Percentiles rank a stretch among this genome's conserved stretches.
Conservation (phyloP, 108 stramenopile species). For the Seminavis robusta region DNA sequence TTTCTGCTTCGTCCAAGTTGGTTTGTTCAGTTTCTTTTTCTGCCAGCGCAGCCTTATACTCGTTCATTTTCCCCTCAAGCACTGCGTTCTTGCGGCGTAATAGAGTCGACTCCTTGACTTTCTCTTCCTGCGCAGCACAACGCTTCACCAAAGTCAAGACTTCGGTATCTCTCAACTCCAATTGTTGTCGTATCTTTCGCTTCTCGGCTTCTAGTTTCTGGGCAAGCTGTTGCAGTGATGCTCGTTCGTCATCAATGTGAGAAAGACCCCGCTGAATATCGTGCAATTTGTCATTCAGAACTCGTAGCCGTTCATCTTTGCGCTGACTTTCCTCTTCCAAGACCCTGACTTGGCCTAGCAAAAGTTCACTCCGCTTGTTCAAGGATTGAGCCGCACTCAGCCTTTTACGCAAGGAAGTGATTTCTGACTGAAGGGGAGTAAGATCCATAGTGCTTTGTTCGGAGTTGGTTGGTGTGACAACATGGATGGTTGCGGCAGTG, state of each 20-base stretch:
- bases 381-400: too few relatives aligned
- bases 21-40: conserved; percentile 13
- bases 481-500: too few relatives aligned
- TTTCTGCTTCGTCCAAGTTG: conserved; percentile 17
- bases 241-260: conserved; percentile 34
- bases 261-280: conserved; percentile 23
- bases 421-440: too few relatives aligned
- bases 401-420: too few relatives aligned
- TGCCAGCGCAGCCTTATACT: neutral
- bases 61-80: conserved; percentile 6
- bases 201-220: conserved; percentile 32
- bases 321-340: too few relatives aligned
- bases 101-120: conserved; percentile 27
- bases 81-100: conserved; percentile 17
- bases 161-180: conserved; percentile 34
- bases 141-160: conserved; percentile 33
- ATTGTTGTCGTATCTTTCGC: conserved; percentile 21
- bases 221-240: conserved; percentile 10
- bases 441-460: too few relatives aligned
- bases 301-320: conserved; percentile 11
- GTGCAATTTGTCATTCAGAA: conserved; percentile 28
- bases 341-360: too few relatives aligned
- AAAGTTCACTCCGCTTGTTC: too few relatives aligned
- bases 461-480: too few relatives aligned
- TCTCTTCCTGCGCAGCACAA: conserved; percentile 42